These are phyloP conservation scores for Fusarium robinianum DNA, from an alignment of 2,329 filamentous ascomycete genomes.

Conservation along the genomic window DNA sequence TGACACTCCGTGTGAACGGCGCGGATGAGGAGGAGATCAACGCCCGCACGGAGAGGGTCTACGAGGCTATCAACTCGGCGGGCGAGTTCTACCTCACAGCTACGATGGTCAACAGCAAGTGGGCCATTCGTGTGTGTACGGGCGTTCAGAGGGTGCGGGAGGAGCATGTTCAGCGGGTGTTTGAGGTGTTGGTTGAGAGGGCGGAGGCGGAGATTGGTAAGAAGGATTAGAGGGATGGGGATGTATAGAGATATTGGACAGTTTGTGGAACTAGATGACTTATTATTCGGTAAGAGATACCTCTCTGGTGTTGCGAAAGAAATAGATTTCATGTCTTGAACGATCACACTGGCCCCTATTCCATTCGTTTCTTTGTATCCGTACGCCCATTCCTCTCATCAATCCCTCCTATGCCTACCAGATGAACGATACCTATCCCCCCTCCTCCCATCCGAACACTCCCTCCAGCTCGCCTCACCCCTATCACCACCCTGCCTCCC, in stretches of 20 bases:
- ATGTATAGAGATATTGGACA: background rate
- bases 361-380: conserved; percentile 1
- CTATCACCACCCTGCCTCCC: background rate
- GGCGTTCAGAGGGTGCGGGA: conserved; percentile 69
- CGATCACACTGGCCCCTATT: background rate
- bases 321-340: background rate
- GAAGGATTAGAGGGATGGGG: conserved; percentile 1
- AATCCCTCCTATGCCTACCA: conserved; percentile 9
- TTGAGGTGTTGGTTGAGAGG: conserved; percentile 70
- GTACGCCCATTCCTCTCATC: conserved; percentile 4
- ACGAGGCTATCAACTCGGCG: conserved; percentile 71
- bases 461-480: conserved; percentile 13
- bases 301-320: background rate
- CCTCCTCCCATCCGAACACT: conserved; percentile 18
- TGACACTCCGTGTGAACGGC: conserved; percentile 68
- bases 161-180: conserved; percentile 73
- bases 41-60: conserved; percentile 71
- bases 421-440: conserved; percentile 19
- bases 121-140: conserved; percentile 82
- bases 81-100: conserved; percentile 85
- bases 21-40: conserved; percentile 60
- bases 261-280: background rate
- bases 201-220: conserved; percentile 50
- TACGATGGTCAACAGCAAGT: conserved; percentile 71
- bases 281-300: background rate